Conservation (phyloP, 257 asterid genomes). For the Cinchona pubescens region DNA sequence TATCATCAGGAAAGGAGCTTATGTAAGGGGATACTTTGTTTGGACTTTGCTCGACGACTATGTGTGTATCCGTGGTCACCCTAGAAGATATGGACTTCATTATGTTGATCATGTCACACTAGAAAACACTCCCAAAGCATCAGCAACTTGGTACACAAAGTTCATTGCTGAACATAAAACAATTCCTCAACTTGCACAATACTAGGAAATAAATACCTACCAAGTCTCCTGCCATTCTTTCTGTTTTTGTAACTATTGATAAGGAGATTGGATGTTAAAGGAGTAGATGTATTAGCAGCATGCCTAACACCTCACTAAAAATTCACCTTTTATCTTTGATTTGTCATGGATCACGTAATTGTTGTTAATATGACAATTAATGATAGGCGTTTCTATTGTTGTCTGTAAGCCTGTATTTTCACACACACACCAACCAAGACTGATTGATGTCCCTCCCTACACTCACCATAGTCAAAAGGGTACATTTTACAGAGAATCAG, state of each 20-base stretch:
- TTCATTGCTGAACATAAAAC: constrained; percentile 21
- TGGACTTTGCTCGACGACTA: constrained; percentile 28
- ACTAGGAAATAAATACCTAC: constrained; percentile 1
- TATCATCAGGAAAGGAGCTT: constrained; percentile 29
- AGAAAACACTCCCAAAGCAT: constrained; percentile 24
- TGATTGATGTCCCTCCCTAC: not conserved
- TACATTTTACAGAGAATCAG: not conserved
- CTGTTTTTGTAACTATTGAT: not conserved
- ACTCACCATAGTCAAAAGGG: not conserved
- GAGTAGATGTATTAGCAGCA: not conserved
- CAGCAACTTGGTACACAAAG: constrained; percentile 28
- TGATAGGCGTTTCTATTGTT: too few species aligned
- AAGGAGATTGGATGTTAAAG: not conserved
- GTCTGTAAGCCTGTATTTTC: too few species aligned
- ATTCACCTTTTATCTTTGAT: not conserved
- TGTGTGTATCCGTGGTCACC: constrained; percentile 3
- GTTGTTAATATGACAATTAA: not conserved
- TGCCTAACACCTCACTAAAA: not conserved
- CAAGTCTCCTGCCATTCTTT: not conserved
- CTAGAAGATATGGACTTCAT: constrained; percentile 14
- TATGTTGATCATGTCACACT: constrained; percentile 24
- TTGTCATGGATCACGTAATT: not conserved
- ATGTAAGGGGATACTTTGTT: constrained; percentile 30
- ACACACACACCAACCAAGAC: too few species aligned
- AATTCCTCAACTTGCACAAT: constrained; percentile 5